phyloP scores from a whole-genome alignment of 1,284 basidiomycete genomes.

The Naganishia liquefaciens region DNA sequence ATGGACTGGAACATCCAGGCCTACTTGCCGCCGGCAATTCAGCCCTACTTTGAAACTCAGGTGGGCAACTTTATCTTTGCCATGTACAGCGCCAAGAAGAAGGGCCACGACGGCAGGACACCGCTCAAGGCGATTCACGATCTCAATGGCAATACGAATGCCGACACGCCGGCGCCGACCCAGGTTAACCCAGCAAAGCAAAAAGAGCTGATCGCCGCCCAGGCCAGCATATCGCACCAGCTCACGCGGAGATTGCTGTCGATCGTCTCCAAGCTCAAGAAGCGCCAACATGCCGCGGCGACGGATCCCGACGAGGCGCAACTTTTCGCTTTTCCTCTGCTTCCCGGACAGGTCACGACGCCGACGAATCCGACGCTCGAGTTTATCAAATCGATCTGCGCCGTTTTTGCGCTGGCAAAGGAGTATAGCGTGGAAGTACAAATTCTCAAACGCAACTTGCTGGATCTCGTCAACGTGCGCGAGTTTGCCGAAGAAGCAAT shows the following conservation, averaged over 20 bases:
- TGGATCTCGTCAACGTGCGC: conserved; percentile 83
- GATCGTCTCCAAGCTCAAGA: conserved; percentile 67
- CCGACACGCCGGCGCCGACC: conserved; percentile 49
- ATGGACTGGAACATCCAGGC: conserved; percentile 95
- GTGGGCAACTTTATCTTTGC: conserved; percentile 85
- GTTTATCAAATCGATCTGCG: conserved; percentile 84
- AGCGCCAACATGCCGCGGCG: conserved; percentile 64
- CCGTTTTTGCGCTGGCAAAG: conserved; percentile 73
- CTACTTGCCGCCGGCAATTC: conserved; percentile 83
- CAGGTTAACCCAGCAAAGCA: conserved; percentile 68
- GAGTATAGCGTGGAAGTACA: conserved; percentile 84
- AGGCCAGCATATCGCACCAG: conserved; percentile 74
- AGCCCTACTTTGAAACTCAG: conserved; percentile 72
- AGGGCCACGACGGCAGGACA: conserved; percentile 61
- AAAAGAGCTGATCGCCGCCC: conserved; percentile 68
- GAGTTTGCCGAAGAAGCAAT: conserved; percentile 82
- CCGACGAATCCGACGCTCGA: conserved; percentile 77
- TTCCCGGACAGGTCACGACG: conserved; percentile 81
- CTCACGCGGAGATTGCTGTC: conserved; percentile 81
- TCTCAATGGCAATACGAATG: conserved; percentile 51
- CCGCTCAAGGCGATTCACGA: conserved; percentile 76
- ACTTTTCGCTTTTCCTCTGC: conserved; percentile 75
- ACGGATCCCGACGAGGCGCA: conserved; percentile 60
- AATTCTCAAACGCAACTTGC: conserved; percentile 80
- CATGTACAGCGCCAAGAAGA: conserved; percentile 74